Evolutionary conservation across 2,329 filamentous ascomycete genomes (phyloP).

Genomic region (Lomentospora prolificans): DNA sequence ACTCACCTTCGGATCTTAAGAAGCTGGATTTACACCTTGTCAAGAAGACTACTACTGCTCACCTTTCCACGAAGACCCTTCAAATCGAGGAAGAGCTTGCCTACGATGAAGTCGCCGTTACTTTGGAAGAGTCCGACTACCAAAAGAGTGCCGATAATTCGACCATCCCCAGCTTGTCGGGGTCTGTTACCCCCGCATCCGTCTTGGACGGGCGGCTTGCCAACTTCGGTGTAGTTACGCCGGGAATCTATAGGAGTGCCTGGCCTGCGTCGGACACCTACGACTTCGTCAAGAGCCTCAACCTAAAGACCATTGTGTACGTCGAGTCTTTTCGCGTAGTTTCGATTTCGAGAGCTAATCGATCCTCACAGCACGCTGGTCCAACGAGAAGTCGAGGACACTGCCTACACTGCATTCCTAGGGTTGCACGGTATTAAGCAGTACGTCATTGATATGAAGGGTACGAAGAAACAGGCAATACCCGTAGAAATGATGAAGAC

Average conservation of each 20-base stretch:
- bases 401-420: slow-evolving; percentile 53
- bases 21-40: background rate
- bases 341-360: slow-evolving; percentile 1
- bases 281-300: slow-evolving; percentile 55
- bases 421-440: slow-evolving; percentile 58
- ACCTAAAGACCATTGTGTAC: slow-evolving; percentile 66
- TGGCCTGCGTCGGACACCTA: slow-evolving; percentile 67
- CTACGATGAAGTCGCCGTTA: background rate
- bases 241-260: slow-evolving; percentile 70
- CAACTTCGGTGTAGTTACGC: slow-evolving; percentile 70
- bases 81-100: background rate
- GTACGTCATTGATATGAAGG: slow-evolving; percentile 65
- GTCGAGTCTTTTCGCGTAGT: background rate
- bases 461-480: slow-evolving; percentile 77
- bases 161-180: background rate
- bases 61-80: background rate
- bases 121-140: background rate
- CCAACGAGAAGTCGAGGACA: slow-evolving; percentile 45
- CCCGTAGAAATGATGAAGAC: slow-evolving; percentile 56
- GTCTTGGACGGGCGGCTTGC: slow-evolving; percentile 31
- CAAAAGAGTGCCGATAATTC: background rate
- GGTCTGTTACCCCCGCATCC: background rate
- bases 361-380: slow-evolving; percentile 44
- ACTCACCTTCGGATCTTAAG: background rate
- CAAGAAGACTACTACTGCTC: background rate